phyloP scores from a whole-genome alignment of 192 early-diverging fungal genomes.

The Umbelopsis sp. region DNA sequence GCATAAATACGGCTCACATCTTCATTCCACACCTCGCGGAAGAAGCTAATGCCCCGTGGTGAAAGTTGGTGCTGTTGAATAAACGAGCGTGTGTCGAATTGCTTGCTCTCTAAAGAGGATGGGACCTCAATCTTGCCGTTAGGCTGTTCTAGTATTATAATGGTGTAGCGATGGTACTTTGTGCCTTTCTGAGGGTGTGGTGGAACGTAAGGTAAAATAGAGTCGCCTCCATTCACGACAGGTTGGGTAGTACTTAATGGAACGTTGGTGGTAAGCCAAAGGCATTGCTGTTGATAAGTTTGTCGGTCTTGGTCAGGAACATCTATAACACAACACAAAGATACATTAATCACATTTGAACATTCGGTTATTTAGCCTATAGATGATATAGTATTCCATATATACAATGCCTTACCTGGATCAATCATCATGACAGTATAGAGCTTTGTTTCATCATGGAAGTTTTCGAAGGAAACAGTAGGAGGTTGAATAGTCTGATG shows the following conservation, averaged over 20 bases:
- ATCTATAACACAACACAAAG: slow-evolving; percentile 34
- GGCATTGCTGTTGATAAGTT: slow-evolving; percentile 70
- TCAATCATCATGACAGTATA: slow-evolving; percentile 75
- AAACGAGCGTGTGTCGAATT: slow-evolving; percentile 40
- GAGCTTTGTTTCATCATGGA: slow-evolving; percentile 65
- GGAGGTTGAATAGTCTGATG: slow-evolving; percentile 57
- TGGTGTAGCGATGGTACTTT: slow-evolving; percentile 72
- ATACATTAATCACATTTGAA: too few species aligned
- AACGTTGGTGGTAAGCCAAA: slow-evolving; percentile 72
- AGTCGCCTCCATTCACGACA: slow-evolving; percentile 43
- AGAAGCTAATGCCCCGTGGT: slow-evolving; percentile 51
- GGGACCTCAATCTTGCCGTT: slow-evolving; percentile 51
- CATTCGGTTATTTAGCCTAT: too few species aligned
- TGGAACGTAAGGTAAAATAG: slow-evolving; percentile 61
- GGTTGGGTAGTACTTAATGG: slow-evolving; percentile 57
- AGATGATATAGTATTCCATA: background rate
- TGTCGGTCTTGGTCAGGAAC: slow-evolving; percentile 62
- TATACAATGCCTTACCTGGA: slow-evolving; percentile 47
- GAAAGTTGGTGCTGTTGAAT: slow-evolving; percentile 42
- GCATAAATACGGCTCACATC: slow-evolving; percentile 52
- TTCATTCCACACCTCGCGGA: slow-evolving; percentile 59
- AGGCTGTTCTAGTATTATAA: slow-evolving; percentile 66
- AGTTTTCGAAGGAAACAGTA: slow-evolving; percentile 55
- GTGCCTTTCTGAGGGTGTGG: slow-evolving; percentile 80
- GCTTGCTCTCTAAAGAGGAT: slow-evolving; percentile 14